Base-by-base conservation (phyloP, 1,284 basidiomycete species). In the Meripilus lineatus region DNA sequence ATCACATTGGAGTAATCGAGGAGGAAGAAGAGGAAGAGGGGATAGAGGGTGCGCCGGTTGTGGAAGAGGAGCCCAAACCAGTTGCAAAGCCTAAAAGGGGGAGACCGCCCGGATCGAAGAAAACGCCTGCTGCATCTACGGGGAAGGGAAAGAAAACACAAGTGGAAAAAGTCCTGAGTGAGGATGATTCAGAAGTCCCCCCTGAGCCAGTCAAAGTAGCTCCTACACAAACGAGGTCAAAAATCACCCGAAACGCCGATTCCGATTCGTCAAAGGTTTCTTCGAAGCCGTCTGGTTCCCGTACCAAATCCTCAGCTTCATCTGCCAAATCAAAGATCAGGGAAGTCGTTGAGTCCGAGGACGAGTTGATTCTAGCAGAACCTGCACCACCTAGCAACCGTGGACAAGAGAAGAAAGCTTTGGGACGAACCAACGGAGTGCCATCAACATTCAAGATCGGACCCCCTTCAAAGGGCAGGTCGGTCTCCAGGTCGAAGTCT, bases 41-140 rank as follows among this genome's bases (percentile, higher is more conserved):
- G n/a, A 30, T 10, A n/a, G 28, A 30, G 28, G 44, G 39, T 17
- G 48, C 44, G 32, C 45, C 47, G 1, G 32, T 21, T 11, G 40
- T 37, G n/a, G 34, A 39, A 34, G 48, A 45, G 44, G 57, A 57
- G 41, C 54, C 51, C 23, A 57, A 42, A 14, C 15, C 25, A 4
- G 51, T 44, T 3, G 48, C 45, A 35, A 54, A 54, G 38, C 54
- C 51, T 28, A 55, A 54, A 38, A 47, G 54, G 6, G 56, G 56
- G 2, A 51, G 56, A 4, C 54, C 53, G 4, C 53, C 50, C 37
- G 24, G 35, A 10, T 32, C 38, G 33, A 46, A 44, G 14, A 56
- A 52, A 44, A n/a, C n/a, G n/a, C n/a, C n/a, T n/a, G 44, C 46
- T 21, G 50, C 52, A 24, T 14, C 47, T 1, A 32, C 33, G 10